Evolutionary conservation across 2,329 filamentous ascomycete genomes (phyloP), one percentile per base, ranked within the genome.

Genomic region (Aureobasidium sp.): DNA sequence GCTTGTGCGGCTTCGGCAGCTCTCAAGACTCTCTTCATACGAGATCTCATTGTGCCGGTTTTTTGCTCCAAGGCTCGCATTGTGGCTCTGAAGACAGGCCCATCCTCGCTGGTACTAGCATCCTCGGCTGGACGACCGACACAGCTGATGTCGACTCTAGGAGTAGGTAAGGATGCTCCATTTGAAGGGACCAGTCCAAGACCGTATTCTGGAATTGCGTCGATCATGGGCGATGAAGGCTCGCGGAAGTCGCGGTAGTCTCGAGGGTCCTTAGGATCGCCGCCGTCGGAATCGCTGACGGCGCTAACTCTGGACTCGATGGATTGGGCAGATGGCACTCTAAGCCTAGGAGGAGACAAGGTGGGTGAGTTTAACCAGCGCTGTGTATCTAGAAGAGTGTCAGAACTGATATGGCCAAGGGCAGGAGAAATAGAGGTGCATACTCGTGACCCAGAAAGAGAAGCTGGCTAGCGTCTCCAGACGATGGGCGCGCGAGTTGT

Each of bases 51-150:
- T 68, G 89, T 95, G 47, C 91, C 90, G 0, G 93, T 99, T 79
- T 96, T 97, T 71, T 96, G 92, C 74, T 99, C 94, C 31, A 97
- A 78, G 0, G 92, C 89, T 73, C 97, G 97, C 82, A 99, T 95
- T 0, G 94, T 97, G 20, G 94, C 95, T 65, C 95, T 86, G 77
- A 99, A 99, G 1, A 99, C 81, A 0, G 95, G 94, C 0, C 94
- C 94, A 75, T 99, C 94, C 68, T 97, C 94, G 25, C 89, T 87
- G 25, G 88, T 84, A 64, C 88, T 86, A 75, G 91, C 86, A 75
- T 96, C 93, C 64, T 96, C 92, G 37, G 86, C 88, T 2, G 91
- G 91, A 53, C 91, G 87, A 42, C 60, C 59, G 12, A 65, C 42
- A 62, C 90, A 89, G 44, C 87, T 83, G n/a, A 97, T 83, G 71